Percentiles rank a stretch among this genome's conserved stretches.
These are phyloP conservation scores for Taphrina communis DNA, from an alignment of 1,139 yeast species.

Conservation along the genomic window DNA sequence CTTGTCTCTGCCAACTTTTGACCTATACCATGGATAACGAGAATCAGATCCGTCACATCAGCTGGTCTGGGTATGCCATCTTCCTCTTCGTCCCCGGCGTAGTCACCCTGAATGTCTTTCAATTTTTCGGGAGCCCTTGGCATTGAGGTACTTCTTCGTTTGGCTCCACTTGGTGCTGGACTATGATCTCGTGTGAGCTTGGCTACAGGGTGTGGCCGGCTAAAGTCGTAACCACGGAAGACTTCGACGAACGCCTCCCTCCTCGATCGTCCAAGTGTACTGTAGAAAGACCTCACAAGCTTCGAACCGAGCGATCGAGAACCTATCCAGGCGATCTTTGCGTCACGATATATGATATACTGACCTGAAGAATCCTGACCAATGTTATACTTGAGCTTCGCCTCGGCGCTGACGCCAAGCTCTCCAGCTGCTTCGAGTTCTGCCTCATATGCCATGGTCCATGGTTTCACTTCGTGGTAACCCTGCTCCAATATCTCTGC, in stretches of 20 bases:
- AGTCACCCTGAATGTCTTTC: conserved; percentile 22
- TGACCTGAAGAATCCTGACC: conserved; percentile 4
- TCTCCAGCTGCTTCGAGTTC: conserved; percentile 50
- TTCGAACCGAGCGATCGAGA: conserved; percentile 17
- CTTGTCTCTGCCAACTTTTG: conserved; percentile 81
- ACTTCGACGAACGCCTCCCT: conserved; percentile 25
- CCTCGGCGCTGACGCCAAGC: conserved; percentile 51
- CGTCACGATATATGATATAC: conserved; percentile 27
- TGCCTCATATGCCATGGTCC: conserved; percentile 50
- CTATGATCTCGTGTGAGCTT: conserved; percentile 4
- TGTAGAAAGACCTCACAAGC: conserved; percentile 20
- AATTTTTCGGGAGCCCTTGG: conserved; percentile 5
- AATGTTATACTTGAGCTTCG: conserved; percentile 46
- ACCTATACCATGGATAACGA: conserved; percentile 94
- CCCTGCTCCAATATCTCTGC: conserved; percentile 50
- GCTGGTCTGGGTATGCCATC: conserved; percentile 21
- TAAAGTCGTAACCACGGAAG: conserved; percentile 34
- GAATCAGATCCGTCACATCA: conserved; percentile 55
- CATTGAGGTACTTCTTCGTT: neutral
- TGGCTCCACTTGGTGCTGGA: conserved; percentile 7
- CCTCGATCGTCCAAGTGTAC: conserved; percentile 20
- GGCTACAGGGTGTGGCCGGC: neutral
- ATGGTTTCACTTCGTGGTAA: conserved; percentile 50
- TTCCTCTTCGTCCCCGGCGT: conserved; percentile 19
- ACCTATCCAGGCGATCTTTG: conserved; percentile 26